Base-by-base conservation (phyloP, 495 filamentous ascomycete genomes). In the Clavariopsis aquatica region DNA sequence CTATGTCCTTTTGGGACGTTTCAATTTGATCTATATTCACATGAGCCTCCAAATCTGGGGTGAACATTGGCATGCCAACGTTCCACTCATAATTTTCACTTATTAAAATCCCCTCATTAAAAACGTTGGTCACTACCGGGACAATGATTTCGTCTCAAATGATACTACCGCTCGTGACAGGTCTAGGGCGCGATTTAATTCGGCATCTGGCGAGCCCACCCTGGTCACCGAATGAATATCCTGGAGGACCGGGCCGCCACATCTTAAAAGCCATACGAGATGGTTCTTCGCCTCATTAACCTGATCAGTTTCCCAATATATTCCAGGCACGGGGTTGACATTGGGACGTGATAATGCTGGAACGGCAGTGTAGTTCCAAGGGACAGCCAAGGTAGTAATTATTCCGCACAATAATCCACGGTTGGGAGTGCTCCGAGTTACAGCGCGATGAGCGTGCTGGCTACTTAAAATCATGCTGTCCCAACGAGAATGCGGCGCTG, bases 161-260 rank as follows among this genome's bases (percentile, higher is more conserved):
- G 38, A 43, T 57, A n/a, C 49, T 36, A 12, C 9, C 19, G 31
- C 62, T 31, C 26, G 51, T 67, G 64, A 62, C 64, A 34, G 27
- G 13, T 12, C 47, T 57, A 43, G 38, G 2, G 26, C 26, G 15
- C 52, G 64, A 62, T 67, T 52, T 62, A 52, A 57, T 62, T 62
- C 46, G 64, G 31, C n/a, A 29, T 49, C 13, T 27, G 26, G 24
- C 62, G 45, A 53, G 20, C 26, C 23, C 20, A 62, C 56, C 51
- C 64, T 45, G 49, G 52, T 52, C 24, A 17, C 57, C 45, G 57
- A 53, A 57, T 57, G 19, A 66, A 65, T 38, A 64, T 28, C 64
- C 64, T 62, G 64, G 64, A 53, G 22, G 12, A 46, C 20, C 64
- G 64, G 64, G 28, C 64, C 64, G 64, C 64, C 52, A 58, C 52